Percentiles rank a stretch among this genome's conserved stretches.
These are phyloP conservation scores for Pichia sp. DNA, from an alignment of 1,139 yeast genomes.

Conservation along the genomic window DNA sequence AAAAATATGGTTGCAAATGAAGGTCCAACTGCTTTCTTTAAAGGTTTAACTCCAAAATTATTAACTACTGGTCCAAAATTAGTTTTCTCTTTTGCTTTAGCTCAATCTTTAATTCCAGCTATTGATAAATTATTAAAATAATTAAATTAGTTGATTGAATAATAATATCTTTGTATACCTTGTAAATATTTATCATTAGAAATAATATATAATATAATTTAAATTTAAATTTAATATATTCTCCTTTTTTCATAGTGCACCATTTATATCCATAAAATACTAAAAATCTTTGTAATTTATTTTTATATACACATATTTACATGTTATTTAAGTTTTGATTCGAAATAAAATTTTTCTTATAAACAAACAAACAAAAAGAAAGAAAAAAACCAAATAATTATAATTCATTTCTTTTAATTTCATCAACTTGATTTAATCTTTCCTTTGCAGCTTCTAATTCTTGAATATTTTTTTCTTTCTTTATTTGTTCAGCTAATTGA, in stretches of 20 bases:
- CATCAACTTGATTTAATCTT: constrained; percentile 18
- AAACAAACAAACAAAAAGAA: not conserved
- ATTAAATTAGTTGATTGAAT: not conserved
- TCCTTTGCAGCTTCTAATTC: constrained; percentile 21
- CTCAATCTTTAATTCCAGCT: constrained; percentile 94
- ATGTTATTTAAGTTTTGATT: not conserved
- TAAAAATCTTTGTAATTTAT: too few species aligned
- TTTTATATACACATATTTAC: not conserved
- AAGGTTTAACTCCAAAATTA: constrained; percentile 93
- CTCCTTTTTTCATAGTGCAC: too few species aligned
- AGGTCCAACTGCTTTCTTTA: constrained; percentile 86
- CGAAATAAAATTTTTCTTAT: too few species aligned
- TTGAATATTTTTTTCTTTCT: constrained; percentile 26
- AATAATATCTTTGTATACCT: too few species aligned
- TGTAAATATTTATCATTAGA: too few species aligned
- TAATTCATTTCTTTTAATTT: constrained; percentile 10
- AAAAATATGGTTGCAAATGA: constrained; percentile 91
- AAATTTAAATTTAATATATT: not conserved
- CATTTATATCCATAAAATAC: too few species aligned
- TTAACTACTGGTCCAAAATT: constrained; percentile 97
- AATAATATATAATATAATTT: not conserved
- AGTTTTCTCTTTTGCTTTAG: constrained; percentile 93
- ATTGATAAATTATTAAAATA: constrained; percentile 51
- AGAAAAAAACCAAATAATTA: not conserved
- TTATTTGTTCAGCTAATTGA: constrained; percentile 25